Base-by-base conservation (phyloP, 2,329 filamentous ascomycete genomes). In the Albophoma yamanashiensis region DNA sequence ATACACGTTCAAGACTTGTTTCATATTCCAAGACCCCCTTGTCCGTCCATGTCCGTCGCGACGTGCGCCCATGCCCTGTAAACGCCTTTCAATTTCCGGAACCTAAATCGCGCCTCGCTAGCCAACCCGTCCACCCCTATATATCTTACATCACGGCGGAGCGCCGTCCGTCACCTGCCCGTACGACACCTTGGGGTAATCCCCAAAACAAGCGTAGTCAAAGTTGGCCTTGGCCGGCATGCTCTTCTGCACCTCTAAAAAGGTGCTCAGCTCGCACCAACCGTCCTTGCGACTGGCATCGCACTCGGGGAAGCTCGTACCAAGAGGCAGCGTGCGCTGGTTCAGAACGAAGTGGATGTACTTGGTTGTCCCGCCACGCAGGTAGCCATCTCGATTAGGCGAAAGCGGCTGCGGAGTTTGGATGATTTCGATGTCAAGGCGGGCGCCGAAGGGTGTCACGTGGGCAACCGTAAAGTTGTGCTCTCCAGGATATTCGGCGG, bases 341-440 rank as follows among this genome's bases (percentile, higher is more conserved):
- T 91, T 91, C 53, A 91, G 78, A 2, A 91, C 73, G 67, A 92
- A 89, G 70, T 91, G 88, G 7, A 92, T 78, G 70, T 92, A 92
- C 58, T 76, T 83, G 0, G 87, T 91, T 67, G 83, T 77, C 0
- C 69, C 71, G 4, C 80, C 82, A 0, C 77, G 72, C 2, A 72
- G 66, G 63, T 87, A 88, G 9, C 78, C 76, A 3, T 77, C 77
- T 2, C 86, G 78, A 59, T 82, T 76, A 0, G 82, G 76, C 17
- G 75, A 74, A 3, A 92, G 75, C 0, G 88, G 87, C 42, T 81
- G 77, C 0, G 88, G 89, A 0, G 88, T 79, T 50, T 81, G 78
- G 71, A 92, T 89, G 63, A 92, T 68, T 69, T 92, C 89, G 62
- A 92, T 89, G 65, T 90, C 87, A 0, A 92, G 78, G 1, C 88